Evolutionary conservation across 768 basidiomycete species (phyloP).

Genomic region (Harrya chromipes): DNA sequence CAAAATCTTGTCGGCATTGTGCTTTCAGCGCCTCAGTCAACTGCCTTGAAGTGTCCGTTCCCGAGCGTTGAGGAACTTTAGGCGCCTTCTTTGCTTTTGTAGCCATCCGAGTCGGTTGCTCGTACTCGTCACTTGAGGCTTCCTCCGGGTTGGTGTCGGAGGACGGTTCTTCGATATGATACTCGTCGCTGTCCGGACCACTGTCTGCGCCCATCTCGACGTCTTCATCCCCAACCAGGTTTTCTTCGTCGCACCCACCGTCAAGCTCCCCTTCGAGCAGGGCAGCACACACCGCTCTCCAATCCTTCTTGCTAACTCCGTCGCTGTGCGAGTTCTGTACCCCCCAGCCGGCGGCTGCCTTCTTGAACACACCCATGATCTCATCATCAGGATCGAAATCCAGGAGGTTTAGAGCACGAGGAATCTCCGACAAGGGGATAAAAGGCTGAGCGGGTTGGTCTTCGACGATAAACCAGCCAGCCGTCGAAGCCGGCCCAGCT

Average conservation of each 20-base stretch:
- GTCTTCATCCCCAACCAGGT: constrained; percentile 12
- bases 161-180: constrained; percentile 21
- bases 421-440: constrained; percentile 56
- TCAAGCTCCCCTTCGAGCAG: constrained; percentile 48
- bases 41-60: constrained; percentile 5
- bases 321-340: constrained; percentile 30
- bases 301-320: constrained; percentile 63
- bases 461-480: constrained; percentile 33
- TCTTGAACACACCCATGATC: constrained; percentile 66
- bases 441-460: constrained; percentile 15
- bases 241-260: constrained; percentile 23
- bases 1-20: constrained; percentile 56
- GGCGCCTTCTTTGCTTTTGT: constrained; percentile 10
- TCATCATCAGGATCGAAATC: constrained; percentile 73
- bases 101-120: constrained; percentile 11
- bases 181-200: constrained; percentile 31
- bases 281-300: constrained; percentile 77
- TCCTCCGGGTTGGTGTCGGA: constrained; percentile 27
- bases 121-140: constrained; percentile 31
- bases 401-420: constrained; percentile 58
- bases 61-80: background rate
- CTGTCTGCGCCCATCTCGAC: constrained; percentile 22
- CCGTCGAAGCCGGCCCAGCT: constrained; percentile 14
- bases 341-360: constrained; percentile 73
- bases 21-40: constrained; percentile 53